Evolutionary conservation across 2,329 filamentous ascomycete genomes (phyloP), one percentile per base, ranked within the genome.

Genomic region (Colletotrichum echinochloae): DNA sequence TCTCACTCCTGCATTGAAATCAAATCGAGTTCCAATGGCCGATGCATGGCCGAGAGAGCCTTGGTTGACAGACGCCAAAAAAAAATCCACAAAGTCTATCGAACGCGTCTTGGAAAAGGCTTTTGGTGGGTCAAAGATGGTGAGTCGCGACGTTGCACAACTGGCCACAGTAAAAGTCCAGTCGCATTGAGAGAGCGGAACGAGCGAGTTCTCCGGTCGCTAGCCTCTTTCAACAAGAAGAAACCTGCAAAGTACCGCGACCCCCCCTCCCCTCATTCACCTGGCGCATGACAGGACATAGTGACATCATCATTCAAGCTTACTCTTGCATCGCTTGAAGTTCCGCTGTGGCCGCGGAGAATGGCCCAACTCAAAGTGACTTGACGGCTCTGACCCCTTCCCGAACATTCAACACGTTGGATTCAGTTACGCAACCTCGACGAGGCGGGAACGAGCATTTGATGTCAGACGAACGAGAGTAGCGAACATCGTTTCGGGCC

Each of bases 401-500:
- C 28, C 26, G 14, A 14, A 39, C 37, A 59, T 59, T n/a, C 9
- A 14, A 39, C 37, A 59, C 54, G 23, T 23, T 12, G n/a, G 20
- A 41, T 41, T 18, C 37, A 55, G 35, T 35, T 30, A 52, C 55
- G 48, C 44, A 5, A 48, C 30, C 4, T 52, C 67, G 52, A 57
- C 39, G 30, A 7, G 28, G 5, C 57, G 62, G 67, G 16, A 37
- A 33, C 30, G 18, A 41, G 49, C 62, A 71, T 60, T 33, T 30
- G 28, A 14, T 18, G 66, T 70, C 28, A 6, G 35, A 65, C 69
- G n/a, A 65, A 60, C 46, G 20, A 28, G 59, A 26, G 8, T 28
- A 55, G 39, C 44, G 37, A 54, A 39, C 60, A 48, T 70, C 30
- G 16, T 41, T 26, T 39, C 33, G 51, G 33, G 52, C n/a, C 49